These are phyloP conservation scores for Xylariaceae sp. DNA, from an alignment of 2,329 filamentous ascomycete species.

Conservation along the genomic window DNA sequence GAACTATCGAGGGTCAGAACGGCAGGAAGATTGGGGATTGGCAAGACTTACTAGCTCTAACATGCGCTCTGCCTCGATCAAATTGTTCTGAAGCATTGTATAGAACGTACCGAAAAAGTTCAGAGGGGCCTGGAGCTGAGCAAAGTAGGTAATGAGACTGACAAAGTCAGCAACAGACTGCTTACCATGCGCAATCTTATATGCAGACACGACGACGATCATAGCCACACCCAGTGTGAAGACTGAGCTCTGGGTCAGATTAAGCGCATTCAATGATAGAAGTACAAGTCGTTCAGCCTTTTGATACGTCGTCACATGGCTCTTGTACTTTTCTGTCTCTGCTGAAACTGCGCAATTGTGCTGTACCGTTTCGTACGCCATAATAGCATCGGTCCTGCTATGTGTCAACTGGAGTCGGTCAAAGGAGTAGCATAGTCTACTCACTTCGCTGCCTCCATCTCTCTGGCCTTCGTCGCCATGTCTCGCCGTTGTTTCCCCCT, in stretches of 20 bases:
- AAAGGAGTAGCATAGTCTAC: neutral
- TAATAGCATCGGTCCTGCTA: conserved; percentile 41
- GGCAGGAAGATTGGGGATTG: neutral
- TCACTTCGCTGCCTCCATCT: conserved; percentile 46
- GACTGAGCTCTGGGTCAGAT: conserved; percentile 60
- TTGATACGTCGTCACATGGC: conserved; percentile 54
- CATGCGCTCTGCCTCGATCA: conserved; percentile 44
- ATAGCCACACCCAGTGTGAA: conserved; percentile 58
- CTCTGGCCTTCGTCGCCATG: conserved; percentile 40
- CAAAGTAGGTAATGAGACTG: conserved; percentile 36
- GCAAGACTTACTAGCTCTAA: conserved; percentile 36
- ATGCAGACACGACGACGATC: conserved; percentile 59
- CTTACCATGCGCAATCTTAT: conserved; percentile 54
- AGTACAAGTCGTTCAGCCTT: conserved; percentile 53
- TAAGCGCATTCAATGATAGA: conserved; percentile 55
- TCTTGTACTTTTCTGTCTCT: conserved; percentile 54
- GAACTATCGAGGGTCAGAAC: conserved; percentile 27
- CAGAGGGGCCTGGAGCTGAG: conserved; percentile 44
- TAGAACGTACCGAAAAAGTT: conserved; percentile 56
- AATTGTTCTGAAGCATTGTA: conserved; percentile 42
- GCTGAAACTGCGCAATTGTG: conserved; percentile 60
- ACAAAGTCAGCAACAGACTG: conserved; percentile 54
- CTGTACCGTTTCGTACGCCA: conserved; percentile 56
- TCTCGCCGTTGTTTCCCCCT: conserved; percentile 40
- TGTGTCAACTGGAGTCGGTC: conserved; percentile 2